Conservation (phyloP, 371 early-diverging fungal genomes). For the Circinella umbellata region DNA sequence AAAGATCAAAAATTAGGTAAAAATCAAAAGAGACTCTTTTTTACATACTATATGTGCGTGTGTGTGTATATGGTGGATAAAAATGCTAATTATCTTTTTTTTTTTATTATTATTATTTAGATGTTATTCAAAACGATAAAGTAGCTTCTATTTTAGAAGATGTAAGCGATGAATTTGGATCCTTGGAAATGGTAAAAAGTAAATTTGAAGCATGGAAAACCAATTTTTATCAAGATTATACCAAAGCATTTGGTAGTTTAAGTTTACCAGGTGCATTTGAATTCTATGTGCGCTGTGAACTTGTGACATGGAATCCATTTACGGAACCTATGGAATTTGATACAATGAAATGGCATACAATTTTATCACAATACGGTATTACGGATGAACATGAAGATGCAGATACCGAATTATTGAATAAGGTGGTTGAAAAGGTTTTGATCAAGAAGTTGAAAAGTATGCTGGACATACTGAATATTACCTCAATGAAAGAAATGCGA, state of each 20-base stretch:
- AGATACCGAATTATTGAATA: conserved; percentile 59
- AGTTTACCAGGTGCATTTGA: conserved; percentile 74
- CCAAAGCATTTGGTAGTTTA: conserved; percentile 71
- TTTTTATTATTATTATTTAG: background rate
- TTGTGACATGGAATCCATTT: conserved; percentile 67
- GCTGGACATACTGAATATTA: conserved; percentile 37
- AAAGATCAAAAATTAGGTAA: conserved; percentile 43
- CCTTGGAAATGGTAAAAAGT: conserved; percentile 55
- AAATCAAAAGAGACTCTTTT: too few relatives aligned
- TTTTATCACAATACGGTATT: conserved; percentile 51
- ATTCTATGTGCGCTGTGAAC: conserved; percentile 68
- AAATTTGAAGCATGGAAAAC: conserved; percentile 72
- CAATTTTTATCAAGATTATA: conserved; percentile 66
- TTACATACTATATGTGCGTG: too few relatives aligned
- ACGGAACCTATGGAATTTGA: conserved; percentile 53
- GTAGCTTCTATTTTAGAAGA: conserved; percentile 44
- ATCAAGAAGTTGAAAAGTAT: conserved; percentile 38
- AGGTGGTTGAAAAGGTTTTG: conserved; percentile 57
- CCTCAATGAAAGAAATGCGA: conserved; percentile 43
- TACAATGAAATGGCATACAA: conserved; percentile 58
- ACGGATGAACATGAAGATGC: conserved; percentile 54
- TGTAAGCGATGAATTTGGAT: conserved; percentile 60
- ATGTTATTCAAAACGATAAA: conserved; percentile 13
- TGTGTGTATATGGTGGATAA: too few relatives aligned
- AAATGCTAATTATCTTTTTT: too few relatives aligned